These are phyloP conservation scores for Jamesozyma hellenica DNA, from an alignment of 805 yeast genomes.

Conservation along the genomic window DNA sequence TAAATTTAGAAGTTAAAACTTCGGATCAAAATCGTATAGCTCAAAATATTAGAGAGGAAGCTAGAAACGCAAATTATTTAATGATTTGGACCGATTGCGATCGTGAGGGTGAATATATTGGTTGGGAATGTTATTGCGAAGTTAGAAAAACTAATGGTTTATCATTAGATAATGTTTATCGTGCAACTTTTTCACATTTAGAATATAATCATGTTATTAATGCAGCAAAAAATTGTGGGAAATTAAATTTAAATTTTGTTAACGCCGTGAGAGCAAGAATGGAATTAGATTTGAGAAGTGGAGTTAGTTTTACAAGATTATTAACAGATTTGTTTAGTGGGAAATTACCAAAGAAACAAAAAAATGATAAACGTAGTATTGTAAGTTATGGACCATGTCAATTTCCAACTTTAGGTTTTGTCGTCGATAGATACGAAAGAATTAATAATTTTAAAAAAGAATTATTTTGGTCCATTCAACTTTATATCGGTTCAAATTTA, in stretches of 20 bases:
- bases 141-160: constrained; percentile 43
- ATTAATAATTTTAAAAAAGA: constrained; percentile 66
- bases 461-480: constrained; percentile 64
- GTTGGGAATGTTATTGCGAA: constrained; percentile 67
- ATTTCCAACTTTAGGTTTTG: constrained; percentile 93
- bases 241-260: constrained; percentile 57
- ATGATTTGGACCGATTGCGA: constrained; percentile 99
- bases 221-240: constrained; percentile 64
- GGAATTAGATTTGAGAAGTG: constrained; percentile 83
- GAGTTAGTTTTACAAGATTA: constrained; percentile 78
- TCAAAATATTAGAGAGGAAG: constrained; percentile 57
- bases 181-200: constrained; percentile 83
- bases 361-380: constrained; percentile 16
- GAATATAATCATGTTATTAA: constrained; percentile 61
- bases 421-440: constrained; percentile 80
- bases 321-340: constrained; percentile 41
- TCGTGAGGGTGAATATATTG: constrained; percentile 91
- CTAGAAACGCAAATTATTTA: constrained; percentile 46
- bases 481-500: constrained; percentile 39
- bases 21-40: constrained; percentile 41
- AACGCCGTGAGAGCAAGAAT: constrained; percentile 79
- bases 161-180: constrained; percentile 40
- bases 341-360: constrained; percentile 10
- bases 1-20: constrained; percentile 33
- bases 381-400: constrained; percentile 89